Conservation (phyloP, 2,329 filamentous ascomycete genomes). For the Claviceps citrina region DNA sequence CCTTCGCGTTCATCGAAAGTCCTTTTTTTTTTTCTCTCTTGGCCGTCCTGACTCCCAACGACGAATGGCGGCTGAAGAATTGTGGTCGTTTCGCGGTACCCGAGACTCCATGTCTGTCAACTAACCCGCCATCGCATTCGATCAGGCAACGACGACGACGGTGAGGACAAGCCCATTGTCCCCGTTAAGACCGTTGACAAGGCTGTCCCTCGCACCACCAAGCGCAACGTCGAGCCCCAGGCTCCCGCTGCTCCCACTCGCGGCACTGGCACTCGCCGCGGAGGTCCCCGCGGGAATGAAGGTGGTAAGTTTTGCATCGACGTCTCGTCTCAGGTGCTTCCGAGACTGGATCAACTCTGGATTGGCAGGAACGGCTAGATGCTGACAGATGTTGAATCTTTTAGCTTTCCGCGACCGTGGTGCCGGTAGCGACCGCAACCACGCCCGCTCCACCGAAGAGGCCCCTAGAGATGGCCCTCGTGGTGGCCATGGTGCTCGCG, state of each 20-base stretch:
- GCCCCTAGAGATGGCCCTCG: slow-evolving; percentile 37
- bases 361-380: not conserved
- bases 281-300: slow-evolving; percentile 60
- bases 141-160: slow-evolving; percentile 45
- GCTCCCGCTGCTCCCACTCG: slow-evolving; percentile 46
- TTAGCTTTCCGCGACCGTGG: slow-evolving; percentile 83
- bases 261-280: slow-evolving; percentile 33
- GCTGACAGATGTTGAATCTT: not conserved
- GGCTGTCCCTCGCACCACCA: slow-evolving; percentile 54
- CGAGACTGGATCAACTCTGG: not conserved
- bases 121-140: slow-evolving; percentile 6
- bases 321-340: too few relatives aligned
- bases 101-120: not conserved
- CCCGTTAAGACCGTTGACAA: slow-evolving; percentile 86
- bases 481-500: slow-evolving; percentile 49
- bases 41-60: not conserved
- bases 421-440: slow-evolving; percentile 70
- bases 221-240: slow-evolving; percentile 74
- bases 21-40: not conserved
- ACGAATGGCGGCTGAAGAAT: not conserved
- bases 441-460: slow-evolving; percentile 63
- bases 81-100: not conserved
- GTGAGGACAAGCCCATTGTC: slow-evolving; percentile 57
- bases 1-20: slow-evolving; percentile 7
- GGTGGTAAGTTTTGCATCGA: slow-evolving; percentile 50